Evolutionary conservation across 2,329 filamentous ascomycete species (phyloP).

Genomic region (Sordariomycetes sp.): DNA sequence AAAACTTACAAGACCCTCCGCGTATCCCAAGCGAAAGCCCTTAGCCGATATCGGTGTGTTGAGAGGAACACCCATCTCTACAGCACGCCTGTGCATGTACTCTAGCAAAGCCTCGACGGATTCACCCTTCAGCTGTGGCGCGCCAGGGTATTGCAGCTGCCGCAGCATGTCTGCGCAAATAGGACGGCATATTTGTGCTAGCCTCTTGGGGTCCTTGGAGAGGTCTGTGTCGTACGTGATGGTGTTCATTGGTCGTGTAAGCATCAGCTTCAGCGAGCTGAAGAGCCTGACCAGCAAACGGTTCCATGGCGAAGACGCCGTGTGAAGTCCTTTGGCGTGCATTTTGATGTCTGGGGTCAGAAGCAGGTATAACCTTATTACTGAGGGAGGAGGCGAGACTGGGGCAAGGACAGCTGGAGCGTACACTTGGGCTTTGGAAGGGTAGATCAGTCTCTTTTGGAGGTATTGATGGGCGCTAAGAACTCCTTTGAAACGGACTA

Average conservation of each 20-base stretch:
- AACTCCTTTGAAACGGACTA: no score
- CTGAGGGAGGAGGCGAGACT: no score
- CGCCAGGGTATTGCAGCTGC: conserved; percentile 8
- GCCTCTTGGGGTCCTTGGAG: conserved; percentile 4
- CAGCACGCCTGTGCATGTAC: conserved; percentile 11
- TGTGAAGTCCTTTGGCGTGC: not conserved
- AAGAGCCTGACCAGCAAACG: not conserved
- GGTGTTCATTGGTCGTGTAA: not conserved
- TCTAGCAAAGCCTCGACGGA: conserved; percentile 8
- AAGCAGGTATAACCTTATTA: no score
- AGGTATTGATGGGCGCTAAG: no score
- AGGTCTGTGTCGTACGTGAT: not conserved
- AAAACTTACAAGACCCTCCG: conserved; percentile 8
- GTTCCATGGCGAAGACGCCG: not conserved
- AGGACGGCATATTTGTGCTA: conserved; percentile 4
- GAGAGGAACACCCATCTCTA: conserved; percentile 9
- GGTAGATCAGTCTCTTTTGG: no score
- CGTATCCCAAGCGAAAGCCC: conserved; percentile 10
- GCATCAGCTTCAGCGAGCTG: not conserved
- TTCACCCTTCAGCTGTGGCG: conserved; percentile 7
- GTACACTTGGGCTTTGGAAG: no score
- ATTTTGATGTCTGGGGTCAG: no score
- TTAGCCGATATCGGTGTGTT: conserved; percentile 10
- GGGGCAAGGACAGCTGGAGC: no score
- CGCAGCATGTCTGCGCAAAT: conserved; percentile 6